Evolutionary conservation across 2,329 filamentous ascomycete genomes (phyloP), one percentile per base, ranked within the genome.

Genomic region (Arthroderma sp.): DNA sequence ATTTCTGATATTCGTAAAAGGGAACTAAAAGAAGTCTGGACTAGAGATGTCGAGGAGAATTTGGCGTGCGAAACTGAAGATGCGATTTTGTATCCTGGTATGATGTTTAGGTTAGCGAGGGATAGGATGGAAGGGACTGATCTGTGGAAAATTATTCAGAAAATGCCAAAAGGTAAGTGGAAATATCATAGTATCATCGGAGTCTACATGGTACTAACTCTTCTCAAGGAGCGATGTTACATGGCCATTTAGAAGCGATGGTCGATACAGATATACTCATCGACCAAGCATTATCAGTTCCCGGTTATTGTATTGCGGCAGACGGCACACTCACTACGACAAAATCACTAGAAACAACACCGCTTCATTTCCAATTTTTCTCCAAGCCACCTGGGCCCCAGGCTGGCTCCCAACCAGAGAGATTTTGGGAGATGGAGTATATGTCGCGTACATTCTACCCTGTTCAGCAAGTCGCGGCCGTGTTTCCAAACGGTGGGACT

Each of bases 221-320:
- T 5, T 5, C 11, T 28, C 28, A 40, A 50, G 48, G 48, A 9
- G 74, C 81, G 6, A 69, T 94, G 31, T 66, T 94, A 50, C 88
- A 96, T 66, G 86, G 86, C 34, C 88, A 95, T 64, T 69, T 93
- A 58, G 85, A 94, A 62, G 86, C 88, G 55, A 93, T 93, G 80
- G 82, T 94, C 41, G 83, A 94, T 60, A 78, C 86, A 52, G 82
- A 86, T 58, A 91, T 79, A 66, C 67, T 94, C 4, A 72, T 94
- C 36, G 74, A 80, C 4, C 73, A 83, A 55, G 77, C 85, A 2
- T 71, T 95, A 50, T 68, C 56, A 4, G 81, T 78, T 0, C 77
- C 81, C 0, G 85, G 85, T 1, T 82, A 94, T 56, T 81, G 85
- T 62, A 76, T 94, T 48, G 63, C 64, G n/a, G 74, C 78, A 10